Percentiles rank a stretch among this genome's conserved stretches.
Conservation (phyloP, 352 stramenopile species). For the Phytophthora kernoviae region DNA sequence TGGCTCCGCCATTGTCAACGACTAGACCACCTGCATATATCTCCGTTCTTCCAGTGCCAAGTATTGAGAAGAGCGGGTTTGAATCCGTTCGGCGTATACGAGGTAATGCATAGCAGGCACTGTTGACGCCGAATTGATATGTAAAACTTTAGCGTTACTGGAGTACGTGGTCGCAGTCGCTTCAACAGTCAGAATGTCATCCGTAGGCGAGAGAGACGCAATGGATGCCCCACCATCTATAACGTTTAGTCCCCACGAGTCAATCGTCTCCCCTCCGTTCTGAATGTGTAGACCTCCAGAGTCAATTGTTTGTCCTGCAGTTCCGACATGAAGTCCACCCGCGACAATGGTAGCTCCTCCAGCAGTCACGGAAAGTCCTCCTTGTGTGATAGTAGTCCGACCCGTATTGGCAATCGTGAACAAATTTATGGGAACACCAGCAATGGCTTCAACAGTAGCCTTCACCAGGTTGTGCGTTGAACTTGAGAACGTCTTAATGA, state of each 20-base stretch:
- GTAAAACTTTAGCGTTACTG: constrained; percentile 17
- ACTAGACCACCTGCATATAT: constrained; percentile 1
- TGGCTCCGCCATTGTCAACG: background rate
- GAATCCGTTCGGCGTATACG: constrained; percentile 1
- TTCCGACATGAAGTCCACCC: constrained; percentile 47
- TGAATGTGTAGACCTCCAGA: constrained; percentile 40
- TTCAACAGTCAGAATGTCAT: constrained; percentile 30
- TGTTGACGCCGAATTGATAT: constrained; percentile 25
- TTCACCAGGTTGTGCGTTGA: constrained; percentile 55
- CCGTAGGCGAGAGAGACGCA: constrained; percentile 4
- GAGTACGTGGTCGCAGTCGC: constrained; percentile 27
- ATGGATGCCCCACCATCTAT: constrained; percentile 42
- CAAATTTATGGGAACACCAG: constrained; percentile 23
- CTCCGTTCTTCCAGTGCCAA: constrained; percentile 1
- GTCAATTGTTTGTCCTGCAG: constrained; percentile 44
- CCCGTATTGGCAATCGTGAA: constrained; percentile 56
- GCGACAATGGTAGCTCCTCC: constrained; percentile 47
- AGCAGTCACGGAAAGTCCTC: constrained; percentile 39
- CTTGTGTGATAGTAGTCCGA: constrained; percentile 45
- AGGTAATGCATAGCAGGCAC: constrained; percentile 24
- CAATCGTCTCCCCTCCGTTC: constrained; percentile 45
- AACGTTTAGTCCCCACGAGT: constrained; percentile 35
- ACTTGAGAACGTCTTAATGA: constrained; percentile 42
- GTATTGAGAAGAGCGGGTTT: background rate
- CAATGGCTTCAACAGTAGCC: constrained; percentile 21